Evolutionary conservation across 208 protist species (phyloP), one percentile per base, ranked within the genome.

Genomic region (Vickermania spadyakhi): DNA sequence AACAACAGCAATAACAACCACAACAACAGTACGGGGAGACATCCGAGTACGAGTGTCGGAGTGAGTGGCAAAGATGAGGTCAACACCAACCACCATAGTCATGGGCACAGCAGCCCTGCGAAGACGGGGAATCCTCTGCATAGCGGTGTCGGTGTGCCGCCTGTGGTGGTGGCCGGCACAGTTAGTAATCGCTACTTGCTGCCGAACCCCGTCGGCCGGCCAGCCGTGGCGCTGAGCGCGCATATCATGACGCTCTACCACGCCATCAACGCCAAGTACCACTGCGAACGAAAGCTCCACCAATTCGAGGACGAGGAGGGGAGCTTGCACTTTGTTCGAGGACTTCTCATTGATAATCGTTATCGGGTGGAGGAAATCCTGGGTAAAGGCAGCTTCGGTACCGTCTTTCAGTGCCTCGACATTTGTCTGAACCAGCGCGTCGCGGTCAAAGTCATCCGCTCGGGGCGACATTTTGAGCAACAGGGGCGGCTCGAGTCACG

Each of bases 311-410:
- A 96, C 71, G 49, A 71, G 26, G 62, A 87, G 23, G 89, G 89
- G 1, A 70, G 94, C 67, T 96, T 94, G 70, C 36, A 94, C 51
- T 67, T 78, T 25, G 74, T 79, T 51, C 68, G 71, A 2, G 84
- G 79, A 3, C 85, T 96, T 41, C 64, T 79, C 5, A 94, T 96
- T 41, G 75, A 64, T 11, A 71, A 68, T 1, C 83, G 87, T 28
- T 97, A 93, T 57, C 80, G 77, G 3, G 84, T 97, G n/a, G 69
- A 82, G 36, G 75, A 76, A 22, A 55, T 86, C n/a, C 56, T 97
- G 23, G 92, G 92, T 2, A 86, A 87, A 22, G 92, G 92, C 31
- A 90, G 75, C 70, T 97, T 96, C 31, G 92, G 92, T 28, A 84
- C 78, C 3, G 92, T 96, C 23, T 60, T 96, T 13, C 74, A 77